A percentile compares a stretch with the other conserved stretches of the same genome.
phyloP scores from a whole-genome alignment of 306 rosid genomes.

The peach (Prunus persica) region Prunus_persica_NCBIv2 NC_034014.1:24822501-24823000 shows the following conservation, averaged over 20 bases:
- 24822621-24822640: slow-evolving; percentile 35
- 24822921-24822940: slow-evolving; percentile 45
- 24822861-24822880: slow-evolving; percentile 39
- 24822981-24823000: slow-evolving; percentile 91
- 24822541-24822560: slow-evolving; percentile 62
- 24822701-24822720: slow-evolving; percentile 26
- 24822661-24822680: slow-evolving; percentile 33
- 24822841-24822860: slow-evolving; percentile 46
- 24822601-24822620: slow-evolving; percentile 48
- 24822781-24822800: slow-evolving; percentile 76
- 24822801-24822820: slow-evolving; percentile 49
- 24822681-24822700: slow-evolving; percentile 13
- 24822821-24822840: slow-evolving; percentile 48
- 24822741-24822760: slow-evolving; percentile 35
- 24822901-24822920: slow-evolving; percentile 78
- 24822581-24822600: slow-evolving; percentile 45
- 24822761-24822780: slow-evolving; percentile 56
- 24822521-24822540: slow-evolving; percentile 54
- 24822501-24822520: slow-evolving; percentile 48
- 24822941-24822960: slow-evolving; percentile 87
- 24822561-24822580: slow-evolving; percentile 52
- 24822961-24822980: slow-evolving; percentile 83
- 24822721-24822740: slow-evolving; percentile 42
- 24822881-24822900: slow-evolving; percentile 65
- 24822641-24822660: slow-evolving; percentile 31